Evolutionary conservation across 306 rosid genomes (phyloP), one percentile per base, ranked within the genome.

Genomic region (Carpinus viminea): DNA sequence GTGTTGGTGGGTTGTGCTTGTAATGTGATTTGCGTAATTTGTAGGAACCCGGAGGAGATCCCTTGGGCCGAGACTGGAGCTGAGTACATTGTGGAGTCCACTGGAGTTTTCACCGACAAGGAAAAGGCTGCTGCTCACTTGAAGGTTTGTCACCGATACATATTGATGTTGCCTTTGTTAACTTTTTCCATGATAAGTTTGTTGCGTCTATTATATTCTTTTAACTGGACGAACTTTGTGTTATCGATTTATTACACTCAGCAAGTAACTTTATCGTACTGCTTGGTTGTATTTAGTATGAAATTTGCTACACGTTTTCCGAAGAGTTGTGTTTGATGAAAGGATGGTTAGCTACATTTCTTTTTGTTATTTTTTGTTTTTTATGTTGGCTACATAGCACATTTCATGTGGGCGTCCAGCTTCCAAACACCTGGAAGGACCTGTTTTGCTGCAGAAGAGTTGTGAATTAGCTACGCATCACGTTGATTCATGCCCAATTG

Each of bases 11-110:
- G 21, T 17, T 34, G 10, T 15, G 47, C 6, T 16, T 6, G 70
- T 64, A 61, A 64, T 64, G 12, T 8, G 21, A 31, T 64, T 17
- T 34, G 47, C 51, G 59, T 6, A 0, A 65, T 51, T 26, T 57
- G 26, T 43, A 89, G 93, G 81, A 87, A 87, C 84, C 93, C 89
- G 2, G 92, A 86, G 2, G 94, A 88, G 82, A 86, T 90, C 72
- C 92, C 94, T 17, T 90, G 94, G 94, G 83, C n/a, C 0, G 79
- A 74, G 73, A 60, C 73, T 5, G 92, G 90, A 56, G 94, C 94
- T 17, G 86, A 90, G 0, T 70, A 54, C 50, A 46, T 90, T 46
- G 89, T 90, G 1, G 94, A 90, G 84, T 86, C 94, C 3, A 86
- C 90, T 7, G 92, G 92, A 34, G 90, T 85, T 59, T 85, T 86